Evolutionary conservation across 345 rosid species (phyloP).

Genomic region (Eucalyptus polybractea): DNA sequence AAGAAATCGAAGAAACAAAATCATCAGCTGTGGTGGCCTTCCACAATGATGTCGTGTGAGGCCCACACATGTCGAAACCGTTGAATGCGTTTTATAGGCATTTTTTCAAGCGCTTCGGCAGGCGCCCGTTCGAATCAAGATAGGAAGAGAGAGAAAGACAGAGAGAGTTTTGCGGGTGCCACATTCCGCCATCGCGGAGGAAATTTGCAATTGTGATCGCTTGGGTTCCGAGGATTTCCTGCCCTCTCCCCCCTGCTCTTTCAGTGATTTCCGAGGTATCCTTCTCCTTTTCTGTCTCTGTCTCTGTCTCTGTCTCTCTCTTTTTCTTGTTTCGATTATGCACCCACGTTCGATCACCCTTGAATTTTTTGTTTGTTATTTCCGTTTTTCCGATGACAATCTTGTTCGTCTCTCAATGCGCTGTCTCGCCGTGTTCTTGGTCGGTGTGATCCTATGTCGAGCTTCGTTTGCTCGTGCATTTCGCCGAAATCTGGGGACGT

Average conservation of each 20-base stretch:
- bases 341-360: neutral
- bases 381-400: neutral
- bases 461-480: neutral
- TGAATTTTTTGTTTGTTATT: neutral
- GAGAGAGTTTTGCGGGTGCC: neutral
- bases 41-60: neutral
- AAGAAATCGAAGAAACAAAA: neutral
- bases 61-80: neutral
- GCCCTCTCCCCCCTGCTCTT: constrained; percentile 19
- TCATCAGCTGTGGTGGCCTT: neutral
- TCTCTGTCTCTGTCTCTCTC: too few relatives aligned
- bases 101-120: neutral
- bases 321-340: neutral
- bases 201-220: neutral
- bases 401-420: neutral
- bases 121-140: neutral
- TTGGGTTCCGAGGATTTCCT: constrained; percentile 13
- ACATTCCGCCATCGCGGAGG: neutral
- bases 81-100: neutral
- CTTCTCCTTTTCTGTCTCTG: neutral
- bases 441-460: neutral
- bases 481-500: neutral
- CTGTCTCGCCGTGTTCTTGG: neutral
- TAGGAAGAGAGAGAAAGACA: neutral
- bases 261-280: constrained; percentile 8